A percentile compares a stretch with the other conserved stretches of the same genome.
These are phyloP conservation scores for Silene latifolia DNA, from an alignment of 148 eudicot genomes.

Conservation along the genomic window DNA sequence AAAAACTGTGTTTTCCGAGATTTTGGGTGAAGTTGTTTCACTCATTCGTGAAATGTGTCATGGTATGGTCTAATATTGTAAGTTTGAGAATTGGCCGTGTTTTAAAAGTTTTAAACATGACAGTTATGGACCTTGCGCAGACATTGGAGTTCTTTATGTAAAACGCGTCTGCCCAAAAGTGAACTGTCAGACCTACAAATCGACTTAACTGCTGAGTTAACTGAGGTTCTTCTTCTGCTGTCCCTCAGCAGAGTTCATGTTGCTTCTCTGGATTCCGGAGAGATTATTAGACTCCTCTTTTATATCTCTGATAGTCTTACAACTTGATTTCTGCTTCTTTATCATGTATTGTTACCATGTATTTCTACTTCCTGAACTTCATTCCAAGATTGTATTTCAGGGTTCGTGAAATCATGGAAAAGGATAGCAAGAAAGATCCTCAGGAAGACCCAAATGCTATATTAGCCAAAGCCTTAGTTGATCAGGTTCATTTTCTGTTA, in stretches of 20 bases:
- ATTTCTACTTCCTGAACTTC: neutral
- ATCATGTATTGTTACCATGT: neutral
- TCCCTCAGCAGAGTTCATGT: neutral
- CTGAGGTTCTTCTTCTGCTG: neutral
- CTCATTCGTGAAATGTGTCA: neutral
- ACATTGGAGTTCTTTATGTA: neutral
- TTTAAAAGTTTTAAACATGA: neutral
- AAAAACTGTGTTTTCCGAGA: neutral
- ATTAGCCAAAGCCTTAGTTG: slow-evolving; percentile 67
- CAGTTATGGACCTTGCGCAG: neutral
- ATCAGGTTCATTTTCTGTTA: slow-evolving; percentile 57
- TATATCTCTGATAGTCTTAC: neutral
- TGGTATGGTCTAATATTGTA: neutral
- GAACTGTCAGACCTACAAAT: neutral
- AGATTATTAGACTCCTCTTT: neutral
- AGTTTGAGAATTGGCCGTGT: neutral
- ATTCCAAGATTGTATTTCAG: slow-evolving; percentile 30
- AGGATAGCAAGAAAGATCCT: slow-evolving; percentile 77
- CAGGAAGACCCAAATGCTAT: slow-evolving; percentile 58
- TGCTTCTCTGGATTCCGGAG: neutral
- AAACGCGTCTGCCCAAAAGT: neutral
- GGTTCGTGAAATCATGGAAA: slow-evolving; percentile 75
- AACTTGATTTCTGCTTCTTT: neutral
- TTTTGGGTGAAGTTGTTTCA: neutral
- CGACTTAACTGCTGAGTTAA: neutral